Base-by-base conservation (phyloP, 2,329 filamentous ascomycete genomes). In the Aureobasidium pullulans region DNA sequence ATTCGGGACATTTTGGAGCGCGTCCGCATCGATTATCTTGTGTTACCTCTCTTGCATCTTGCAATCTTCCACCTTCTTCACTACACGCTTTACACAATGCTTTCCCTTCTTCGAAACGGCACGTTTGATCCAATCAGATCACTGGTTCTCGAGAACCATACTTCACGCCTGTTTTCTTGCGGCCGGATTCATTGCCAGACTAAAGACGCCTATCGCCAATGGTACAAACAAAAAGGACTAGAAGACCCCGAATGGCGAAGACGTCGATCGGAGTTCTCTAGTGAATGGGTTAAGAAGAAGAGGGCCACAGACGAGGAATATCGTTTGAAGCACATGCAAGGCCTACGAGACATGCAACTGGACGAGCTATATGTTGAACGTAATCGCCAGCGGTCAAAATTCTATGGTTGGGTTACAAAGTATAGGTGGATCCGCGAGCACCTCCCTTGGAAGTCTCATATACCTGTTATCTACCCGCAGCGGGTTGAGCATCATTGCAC, bases 401-500 rank as follows among this genome's bases (percentile, higher is more conserved):
- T 32, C 6, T 32, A 34, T 8, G 1, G 5, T 6, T 47, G n/a
- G 46, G 32, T 29, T 13, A 19, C 15, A 6, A 48, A 11, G n/a
- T 8, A 34, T 34, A 9, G 4, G 16, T 50, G 47, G 32, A 4
- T 50, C 11, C 32, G 32, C 32, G 46, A 48, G 40, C 23, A 46
- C 15, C 34, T 50, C 15, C 47, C 47, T 4, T 50, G 47, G 47
- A 50, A 39, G 15, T 37, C 47, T 37, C 47, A 50, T 16, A n/a
- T n/a, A 6, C 47, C 47, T 2, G 16, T 36, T 2, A 16, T 6
- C 4, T 48, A 34, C 16, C 4, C 46, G 10, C 7, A 48, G 5
- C 4, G 46, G 4, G 4, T 19, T 13, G n/a, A 23, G 9, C 2
- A 13, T 11, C n/a, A 32, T 10, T 47, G 46, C 31, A 19, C n/a